Evolutionary conservation across 108 stramenopile species (phyloP).

Genomic region (Licmophora abbreviata): DNA sequence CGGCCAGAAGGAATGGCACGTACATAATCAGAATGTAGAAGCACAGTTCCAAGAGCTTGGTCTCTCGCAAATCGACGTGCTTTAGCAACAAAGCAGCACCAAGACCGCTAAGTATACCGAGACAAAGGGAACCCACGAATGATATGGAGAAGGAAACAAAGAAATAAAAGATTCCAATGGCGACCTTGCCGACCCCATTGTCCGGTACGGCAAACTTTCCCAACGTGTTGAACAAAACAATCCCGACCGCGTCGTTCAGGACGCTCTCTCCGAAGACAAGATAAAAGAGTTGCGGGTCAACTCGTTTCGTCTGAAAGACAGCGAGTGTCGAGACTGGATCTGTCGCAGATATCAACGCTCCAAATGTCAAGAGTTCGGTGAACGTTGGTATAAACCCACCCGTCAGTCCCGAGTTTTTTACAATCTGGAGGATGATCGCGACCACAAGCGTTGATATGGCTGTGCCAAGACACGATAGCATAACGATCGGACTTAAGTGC

Average conservation of each 20-base stretch:
- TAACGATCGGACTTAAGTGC: conserved; percentile 45
- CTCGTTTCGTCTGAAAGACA: conserved; percentile 70
- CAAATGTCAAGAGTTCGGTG: conserved; percentile 67
- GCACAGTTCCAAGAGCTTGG: conserved; percentile 43
- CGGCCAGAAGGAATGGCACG: conserved; percentile 66
- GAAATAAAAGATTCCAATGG: conserved; percentile 25
- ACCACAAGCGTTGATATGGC: conserved; percentile 42
- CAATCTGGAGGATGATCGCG: conserved; percentile 33
- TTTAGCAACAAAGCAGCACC: conserved; percentile 56
- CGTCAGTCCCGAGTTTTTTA: conserved; percentile 22
- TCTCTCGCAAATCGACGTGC: conserved; percentile 42
- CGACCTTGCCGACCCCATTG: conserved; percentile 22
- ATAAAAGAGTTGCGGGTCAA: conserved; percentile 79
- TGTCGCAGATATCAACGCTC: conserved; percentile 73
- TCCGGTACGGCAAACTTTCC: conserved; percentile 42
- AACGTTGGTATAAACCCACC: conserved; percentile 19
- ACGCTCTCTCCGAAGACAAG: conserved; percentile 86
- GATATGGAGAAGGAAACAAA: conserved; percentile 45
- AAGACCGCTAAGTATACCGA: conserved; percentile 48
- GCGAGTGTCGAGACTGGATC: conserved; percentile 83
- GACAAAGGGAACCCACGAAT: conserved; percentile 41
- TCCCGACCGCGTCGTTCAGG: conserved; percentile 81
- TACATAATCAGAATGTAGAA: conserved; percentile 60
- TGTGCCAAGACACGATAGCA: conserved; percentile 74
- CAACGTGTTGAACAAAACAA: conserved; percentile 67